Conservation (phyloP, 2,329 filamentous ascomycete genomes). For the Kalaharituber pfeilii region DNA sequence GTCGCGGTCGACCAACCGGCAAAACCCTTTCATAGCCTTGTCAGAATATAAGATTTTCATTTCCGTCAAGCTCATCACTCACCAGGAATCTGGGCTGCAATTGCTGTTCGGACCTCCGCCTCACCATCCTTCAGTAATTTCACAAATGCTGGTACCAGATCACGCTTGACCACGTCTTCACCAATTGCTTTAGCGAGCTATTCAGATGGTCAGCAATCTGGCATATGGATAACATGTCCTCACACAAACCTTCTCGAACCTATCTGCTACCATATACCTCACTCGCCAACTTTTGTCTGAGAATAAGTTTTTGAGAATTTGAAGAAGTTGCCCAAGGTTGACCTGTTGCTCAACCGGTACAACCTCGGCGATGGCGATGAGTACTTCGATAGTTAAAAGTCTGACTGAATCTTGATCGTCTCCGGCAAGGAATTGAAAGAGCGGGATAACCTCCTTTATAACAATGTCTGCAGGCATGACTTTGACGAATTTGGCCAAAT, state of each 20-base stretch:
- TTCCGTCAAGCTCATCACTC: conserved; percentile 20
- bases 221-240: background rate
- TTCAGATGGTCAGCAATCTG: conserved; percentile 8
- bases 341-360: conserved; percentile 97
- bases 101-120: conserved; percentile 89
- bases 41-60: background rate
- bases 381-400: conserved; percentile 83
- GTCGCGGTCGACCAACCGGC: conserved; percentile 67
- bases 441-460: conserved; percentile 95
- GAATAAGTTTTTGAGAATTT: conserved; percentile 78
- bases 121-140: conserved; percentile 97
- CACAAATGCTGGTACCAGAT: conserved; percentile 90
- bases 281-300: conserved; percentile 99
- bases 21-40: conserved; percentile 50
- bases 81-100: conserved; percentile 90
- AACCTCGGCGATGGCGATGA: conserved; percentile 90
- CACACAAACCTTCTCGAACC: conserved; percentile 70
- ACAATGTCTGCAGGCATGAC: conserved; percentile 84
- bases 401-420: conserved; percentile 98
- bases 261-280: conserved; percentile 96
- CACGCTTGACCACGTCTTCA: conserved; percentile 83
- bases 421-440: conserved; percentile 90
- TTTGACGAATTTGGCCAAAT: conserved; percentile 93
- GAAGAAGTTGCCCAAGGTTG: conserved; percentile 83
- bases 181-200: conserved; percentile 97